These are phyloP conservation scores for Kwoniella shandongensis DNA, from an alignment of 768 basidiomycete genomes.

Conservation along the genomic window DNA sequence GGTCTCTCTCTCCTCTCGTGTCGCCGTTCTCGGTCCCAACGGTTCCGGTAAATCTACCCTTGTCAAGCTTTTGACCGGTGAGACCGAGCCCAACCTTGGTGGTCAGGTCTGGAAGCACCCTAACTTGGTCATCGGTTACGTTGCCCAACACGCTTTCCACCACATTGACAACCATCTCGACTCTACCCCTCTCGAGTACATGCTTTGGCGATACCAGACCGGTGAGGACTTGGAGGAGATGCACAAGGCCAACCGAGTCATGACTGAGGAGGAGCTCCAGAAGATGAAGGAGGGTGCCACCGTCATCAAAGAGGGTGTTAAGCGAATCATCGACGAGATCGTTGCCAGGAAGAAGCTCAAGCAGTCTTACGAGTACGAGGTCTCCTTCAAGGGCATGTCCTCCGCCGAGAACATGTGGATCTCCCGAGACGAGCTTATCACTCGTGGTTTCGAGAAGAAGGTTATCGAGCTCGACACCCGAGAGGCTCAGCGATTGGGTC, in stretches of 20 bases:
- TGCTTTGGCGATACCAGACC: conserved; percentile 99
- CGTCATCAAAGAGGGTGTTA: conserved; percentile 87
- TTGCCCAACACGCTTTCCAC: conserved; percentile 99
- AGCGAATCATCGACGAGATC: conserved; percentile 92
- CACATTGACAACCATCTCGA: conserved; percentile 98
- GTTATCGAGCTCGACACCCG: conserved; percentile 95
- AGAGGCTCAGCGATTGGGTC: conserved; percentile 93
- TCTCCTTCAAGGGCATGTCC: conserved; percentile 88
- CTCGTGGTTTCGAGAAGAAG: conserved; percentile 99
- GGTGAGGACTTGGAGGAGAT: conserved; percentile 98
- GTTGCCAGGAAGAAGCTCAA: conserved; percentile 91
- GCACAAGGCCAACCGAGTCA: conserved; percentile 83
- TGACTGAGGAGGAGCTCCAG: conserved; percentile 79
- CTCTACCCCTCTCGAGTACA: conserved; percentile 98
- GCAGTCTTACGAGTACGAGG: conserved; percentile 98
- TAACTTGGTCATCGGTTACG: conserved; percentile 98
- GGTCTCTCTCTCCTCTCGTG: conserved; percentile 96
- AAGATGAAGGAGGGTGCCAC: conserved; percentile 96
- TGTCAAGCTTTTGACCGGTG: conserved; percentile 94
- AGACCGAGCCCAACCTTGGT: conserved; percentile 92
- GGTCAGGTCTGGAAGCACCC: conserved; percentile 99
- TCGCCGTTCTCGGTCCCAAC: conserved; percentile 94
- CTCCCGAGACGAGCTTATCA: conserved; percentile 92
- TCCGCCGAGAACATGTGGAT: conserved; percentile 99
- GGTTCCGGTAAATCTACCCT: conserved; percentile 98